Conservation (phyloP, 306 rosid genomes). For the Casuarina cunninghamiana region DNA sequence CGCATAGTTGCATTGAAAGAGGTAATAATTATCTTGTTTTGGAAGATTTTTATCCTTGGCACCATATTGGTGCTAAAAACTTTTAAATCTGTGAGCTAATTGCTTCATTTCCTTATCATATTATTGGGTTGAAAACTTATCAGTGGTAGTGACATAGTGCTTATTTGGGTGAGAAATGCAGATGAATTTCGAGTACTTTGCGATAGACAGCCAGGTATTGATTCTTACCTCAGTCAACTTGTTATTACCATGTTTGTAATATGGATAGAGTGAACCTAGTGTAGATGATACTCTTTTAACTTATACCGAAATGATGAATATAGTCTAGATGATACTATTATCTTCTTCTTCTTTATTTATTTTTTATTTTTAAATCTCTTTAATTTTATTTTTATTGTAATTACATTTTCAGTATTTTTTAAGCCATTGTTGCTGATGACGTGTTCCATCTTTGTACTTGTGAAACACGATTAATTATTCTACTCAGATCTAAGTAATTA, state of each 20-base stretch:
- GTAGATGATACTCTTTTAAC: neutral
- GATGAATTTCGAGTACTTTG: constrained; percentile 98
- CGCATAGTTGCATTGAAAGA: constrained; percentile 86
- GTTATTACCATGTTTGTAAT: constrained; percentile 9
- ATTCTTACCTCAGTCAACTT: constrained; percentile 25
- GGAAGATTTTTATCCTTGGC: constrained; percentile 28
- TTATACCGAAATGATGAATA: neutral
- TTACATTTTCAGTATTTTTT: neutral
- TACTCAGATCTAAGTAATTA: too few species aligned
- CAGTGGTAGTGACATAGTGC: constrained; percentile 9
- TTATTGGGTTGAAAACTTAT: neutral
- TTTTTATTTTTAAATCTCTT: too few species aligned
- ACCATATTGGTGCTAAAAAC: constrained; percentile 14
- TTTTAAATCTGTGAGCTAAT: constrained; percentile 23
- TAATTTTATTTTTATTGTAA: too few species aligned
- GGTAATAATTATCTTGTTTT: constrained; percentile 45
- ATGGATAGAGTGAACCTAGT: constrained; percentile 2
- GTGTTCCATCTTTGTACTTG: neutral
- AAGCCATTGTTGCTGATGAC: neutral
- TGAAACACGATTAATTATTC: neutral
- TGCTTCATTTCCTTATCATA: neutral
- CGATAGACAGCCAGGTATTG: constrained; percentile 92
- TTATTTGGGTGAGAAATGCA: constrained; percentile 51
- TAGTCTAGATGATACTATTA: neutral
- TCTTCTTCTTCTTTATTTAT: neutral